These are phyloP conservation scores for Arabis hirsuta DNA, from an alignment of 345 rosid species.

Conservation along the genomic window DNA sequence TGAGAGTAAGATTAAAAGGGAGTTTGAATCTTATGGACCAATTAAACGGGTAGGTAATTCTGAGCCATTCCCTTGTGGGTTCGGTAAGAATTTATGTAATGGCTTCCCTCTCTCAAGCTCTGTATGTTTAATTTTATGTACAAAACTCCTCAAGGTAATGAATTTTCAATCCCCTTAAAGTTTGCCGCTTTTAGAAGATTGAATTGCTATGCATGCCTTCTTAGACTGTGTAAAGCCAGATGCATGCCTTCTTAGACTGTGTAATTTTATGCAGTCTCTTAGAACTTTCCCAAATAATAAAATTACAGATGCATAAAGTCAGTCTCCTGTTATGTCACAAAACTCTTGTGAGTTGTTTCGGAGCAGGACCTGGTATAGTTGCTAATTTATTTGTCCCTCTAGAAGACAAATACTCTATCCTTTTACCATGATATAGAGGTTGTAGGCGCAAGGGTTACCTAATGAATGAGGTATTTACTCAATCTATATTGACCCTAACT, in stretches of 20 bases:
- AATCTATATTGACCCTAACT: conserved; percentile 20
- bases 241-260: not conserved
- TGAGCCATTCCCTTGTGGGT: conserved; percentile 58
- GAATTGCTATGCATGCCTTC: not conserved
- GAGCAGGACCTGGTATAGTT: conserved; percentile 42
- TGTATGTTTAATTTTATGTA: conserved; percentile 17
- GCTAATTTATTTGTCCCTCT: conserved; percentile 27
- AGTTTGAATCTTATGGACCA: conserved; percentile 97
- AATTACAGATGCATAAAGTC: conserved; percentile 2
- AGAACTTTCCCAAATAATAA: not conserved
- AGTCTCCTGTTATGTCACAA: conserved; percentile 16
- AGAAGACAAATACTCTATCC: conserved; percentile 1
- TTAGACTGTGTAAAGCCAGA: conserved; percentile 1
- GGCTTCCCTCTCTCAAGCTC: conserved; percentile 33
- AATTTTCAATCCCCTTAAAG: not conserved
- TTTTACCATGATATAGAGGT: conserved; percentile 4
- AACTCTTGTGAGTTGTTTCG: conserved; percentile 40
- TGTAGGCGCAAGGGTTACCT: not conserved
- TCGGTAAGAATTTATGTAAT: conserved; percentile 77
- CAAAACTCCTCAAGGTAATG: conserved; percentile 12
- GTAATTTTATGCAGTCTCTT: not conserved
- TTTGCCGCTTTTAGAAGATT: not conserved
- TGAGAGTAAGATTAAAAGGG: conserved; percentile 96
- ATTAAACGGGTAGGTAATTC: conserved; percentile 92
- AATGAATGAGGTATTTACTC: conserved; percentile 43